Evolutionary conservation across 129 eudicot species (phyloP), one percentile per base, ranked within the genome.

Genomic region (Helianthus tuberosus): DNA sequence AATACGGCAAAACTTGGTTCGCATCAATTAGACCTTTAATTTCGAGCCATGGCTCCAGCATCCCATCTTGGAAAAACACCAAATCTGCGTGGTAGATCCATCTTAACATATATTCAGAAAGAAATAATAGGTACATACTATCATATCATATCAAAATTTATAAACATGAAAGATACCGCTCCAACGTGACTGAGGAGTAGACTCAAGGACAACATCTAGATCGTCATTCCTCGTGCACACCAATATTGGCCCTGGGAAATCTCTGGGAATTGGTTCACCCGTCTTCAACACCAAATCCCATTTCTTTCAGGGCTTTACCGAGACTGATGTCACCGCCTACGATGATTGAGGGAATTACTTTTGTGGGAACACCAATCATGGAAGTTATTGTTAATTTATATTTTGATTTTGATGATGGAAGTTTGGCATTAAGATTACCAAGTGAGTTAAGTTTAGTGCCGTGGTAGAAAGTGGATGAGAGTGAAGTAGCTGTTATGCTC

Each of bases 51-150:
- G 99, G 99, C 81, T 88, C 96, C 89, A 94, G 78, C 99, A 94
- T 94, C 68, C 99, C 99, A 54, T 94, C 91, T 97, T 94, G 99
- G 99, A 94, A 94, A 83, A 94, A 94, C 6, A 94, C 94, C 97
- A 94, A 94, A 83, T 94, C 99, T 94, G 98, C 96, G 87, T 29
- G 35, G 35, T 29, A 29, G 35, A 84, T 84, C 82, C 75, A 78
- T 71, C 62, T 69, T 15, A 53, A 16, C 12, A 10, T 47, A 1
- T 29, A 29, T 3, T 29, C 13, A 4, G 2, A 29, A 29, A 29
- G 35, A 29, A 29, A 29, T 25, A 29, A 29, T 29, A 29, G 13
- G 8, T 13, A 75, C 41, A 46, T 32, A 29, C 35, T 29, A 29
- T 61, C 20, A 61, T 29, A 13, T 54, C 12, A 16, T 1, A 27